These are phyloP conservation scores for Glycine soja DNA, from an alignment of 306 rosid genomes.

Conservation along the genomic window DNA sequence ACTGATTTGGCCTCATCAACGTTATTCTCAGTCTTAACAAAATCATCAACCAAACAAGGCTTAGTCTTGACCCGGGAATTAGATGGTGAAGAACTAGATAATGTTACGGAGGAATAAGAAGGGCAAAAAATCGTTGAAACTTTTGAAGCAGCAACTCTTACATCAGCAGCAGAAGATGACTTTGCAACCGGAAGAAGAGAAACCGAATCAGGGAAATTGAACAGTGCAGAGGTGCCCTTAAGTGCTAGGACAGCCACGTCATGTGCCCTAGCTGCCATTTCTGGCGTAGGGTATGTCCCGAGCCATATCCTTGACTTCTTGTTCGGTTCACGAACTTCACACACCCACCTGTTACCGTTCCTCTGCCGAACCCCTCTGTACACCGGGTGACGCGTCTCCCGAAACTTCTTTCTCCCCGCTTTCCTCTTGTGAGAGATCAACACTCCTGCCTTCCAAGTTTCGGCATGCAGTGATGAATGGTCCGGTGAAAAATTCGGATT, in stretches of 20 bases:
- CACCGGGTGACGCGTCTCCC: slow-evolving; percentile 49
- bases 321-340: slow-evolving; percentile 50
- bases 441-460: background rate
- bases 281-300: slow-evolving; percentile 52
- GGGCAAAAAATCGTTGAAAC: background rate
- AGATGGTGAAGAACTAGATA: background rate
- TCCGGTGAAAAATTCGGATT: background rate
- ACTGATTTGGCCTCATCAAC: background rate
- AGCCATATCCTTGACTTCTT: slow-evolving; percentile 53
- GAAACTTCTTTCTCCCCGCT: slow-evolving; percentile 48
- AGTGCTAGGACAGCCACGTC: slow-evolving; percentile 52
- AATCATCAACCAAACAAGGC: background rate
- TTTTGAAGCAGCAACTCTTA: slow-evolving; percentile 39
- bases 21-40: background rate
- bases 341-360: slow-evolving; percentile 51
- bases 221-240: slow-evolving; percentile 40
- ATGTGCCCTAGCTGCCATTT: slow-evolving; percentile 59
- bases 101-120: background rate
- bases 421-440: slow-evolving; percentile 29
- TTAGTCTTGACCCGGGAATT: background rate
- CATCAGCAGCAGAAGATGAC: slow-evolving; percentile 35
- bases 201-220: slow-evolving; percentile 43
- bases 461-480: background rate
- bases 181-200: slow-evolving; percentile 38
- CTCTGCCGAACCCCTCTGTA: slow-evolving; percentile 46